Evolutionary conservation across 2,329 filamentous ascomycete species (phyloP).

Genomic region (Sporothrix curviconia): DNA sequence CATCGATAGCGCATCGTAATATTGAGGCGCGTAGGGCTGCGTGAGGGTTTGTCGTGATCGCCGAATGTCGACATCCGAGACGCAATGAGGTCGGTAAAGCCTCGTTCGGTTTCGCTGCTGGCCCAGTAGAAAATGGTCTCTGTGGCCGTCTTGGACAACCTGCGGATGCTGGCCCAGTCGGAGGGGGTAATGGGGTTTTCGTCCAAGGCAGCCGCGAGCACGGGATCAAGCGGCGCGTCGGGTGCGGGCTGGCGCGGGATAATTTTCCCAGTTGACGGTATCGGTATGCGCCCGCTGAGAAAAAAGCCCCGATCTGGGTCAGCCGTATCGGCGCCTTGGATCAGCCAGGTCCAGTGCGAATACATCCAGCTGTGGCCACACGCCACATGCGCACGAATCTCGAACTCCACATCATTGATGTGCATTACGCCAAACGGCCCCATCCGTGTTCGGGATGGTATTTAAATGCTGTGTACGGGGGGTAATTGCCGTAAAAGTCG

Average conservation of each 20-base stretch:
- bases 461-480: not conserved
- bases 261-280: too few relatives aligned
- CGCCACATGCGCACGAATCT: not conserved
- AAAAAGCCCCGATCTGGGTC: not conserved
- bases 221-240: not conserved
- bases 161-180: not conserved
- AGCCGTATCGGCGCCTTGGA: not conserved
- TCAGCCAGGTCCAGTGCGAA: not conserved
- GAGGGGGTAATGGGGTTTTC: not conserved
- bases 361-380: not conserved
- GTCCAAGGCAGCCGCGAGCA: too few relatives aligned
- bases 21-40: not conserved
- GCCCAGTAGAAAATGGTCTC: not conserved
- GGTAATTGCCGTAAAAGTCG: constrained; percentile 2
- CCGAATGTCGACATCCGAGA: not conserved
- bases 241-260: too few relatives aligned
- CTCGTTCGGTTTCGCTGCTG: not conserved
- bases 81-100: not conserved
- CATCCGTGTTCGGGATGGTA: not conserved
- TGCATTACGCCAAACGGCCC: constrained; percentile 3
- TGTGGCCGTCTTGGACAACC: not conserved
- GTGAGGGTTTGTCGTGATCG: not conserved
- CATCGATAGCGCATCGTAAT: not conserved
- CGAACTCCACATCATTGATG: not conserved
- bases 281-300: not conserved